phyloP scores from a whole-genome alignment of 2,329 filamentous ascomycete genomes.

The Diaporthe sp. region DNA sequence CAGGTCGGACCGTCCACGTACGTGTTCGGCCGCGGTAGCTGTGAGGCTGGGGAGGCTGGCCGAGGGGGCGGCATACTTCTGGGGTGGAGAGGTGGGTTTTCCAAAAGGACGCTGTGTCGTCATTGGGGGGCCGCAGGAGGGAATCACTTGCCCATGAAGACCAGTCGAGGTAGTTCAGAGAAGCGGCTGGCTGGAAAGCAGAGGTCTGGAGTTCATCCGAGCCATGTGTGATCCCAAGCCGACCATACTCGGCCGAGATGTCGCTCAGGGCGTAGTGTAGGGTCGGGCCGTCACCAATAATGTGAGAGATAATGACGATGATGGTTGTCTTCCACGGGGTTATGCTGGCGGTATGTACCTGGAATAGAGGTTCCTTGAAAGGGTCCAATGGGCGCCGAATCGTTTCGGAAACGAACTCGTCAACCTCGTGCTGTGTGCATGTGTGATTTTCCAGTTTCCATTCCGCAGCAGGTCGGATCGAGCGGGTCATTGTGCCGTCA shows the following conservation, averaged over 20 bases:
- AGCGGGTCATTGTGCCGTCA: not conserved
- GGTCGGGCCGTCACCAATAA: not conserved
- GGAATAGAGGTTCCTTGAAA: not conserved
- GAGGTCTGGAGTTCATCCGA: not conserved
- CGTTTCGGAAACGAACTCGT: not conserved
- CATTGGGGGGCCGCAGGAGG: not conserved
- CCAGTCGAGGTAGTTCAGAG: constrained; percentile 17
- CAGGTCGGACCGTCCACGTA: not conserved
- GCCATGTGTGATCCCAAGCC: too few species aligned
- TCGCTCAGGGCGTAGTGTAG: not conserved
- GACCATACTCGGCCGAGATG: not conserved
- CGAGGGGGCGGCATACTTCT: not conserved
- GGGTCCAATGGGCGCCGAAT: not conserved
- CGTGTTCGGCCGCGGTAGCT: constrained; percentile 4
- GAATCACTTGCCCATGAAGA: not conserved
- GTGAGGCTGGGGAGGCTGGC: not conserved
- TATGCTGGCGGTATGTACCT: not conserved
- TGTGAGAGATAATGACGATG: not conserved
- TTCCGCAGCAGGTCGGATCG: not conserved
- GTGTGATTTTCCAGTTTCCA: too few species aligned
- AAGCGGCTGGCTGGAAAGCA: not conserved
- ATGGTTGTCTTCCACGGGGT: constrained; percentile 1
- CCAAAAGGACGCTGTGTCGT: not conserved
- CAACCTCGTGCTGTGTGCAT: not conserved
- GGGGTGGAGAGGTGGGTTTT: not conserved